Evolutionary conservation across 1,284 basidiomycete species (phyloP), one percentile per base, ranked within the genome.

Genomic region (Sporisorium scitamineum): DNA sequence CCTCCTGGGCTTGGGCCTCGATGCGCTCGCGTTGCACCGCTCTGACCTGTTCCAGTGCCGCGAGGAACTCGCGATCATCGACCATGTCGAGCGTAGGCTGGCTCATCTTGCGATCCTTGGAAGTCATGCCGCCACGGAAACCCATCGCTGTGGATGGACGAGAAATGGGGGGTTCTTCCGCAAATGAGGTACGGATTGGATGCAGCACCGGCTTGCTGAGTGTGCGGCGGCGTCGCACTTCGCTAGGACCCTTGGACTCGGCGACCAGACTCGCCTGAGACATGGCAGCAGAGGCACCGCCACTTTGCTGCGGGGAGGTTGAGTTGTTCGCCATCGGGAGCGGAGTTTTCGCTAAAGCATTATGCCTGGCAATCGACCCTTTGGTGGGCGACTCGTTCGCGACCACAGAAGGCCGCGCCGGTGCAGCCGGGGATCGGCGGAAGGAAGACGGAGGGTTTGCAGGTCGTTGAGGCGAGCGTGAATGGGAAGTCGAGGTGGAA

Each of bases 31-130:
- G 68, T 34, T 82, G 71, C 48, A 72, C 42, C 11, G 59, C 47
- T 16, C 81, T 76, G 10, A 82, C 80, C 20, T 79, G 68, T 61
- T 82, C 81, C 16, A 82, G 65, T 20, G 78, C 81, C 59, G 75
- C 62, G 31, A 82, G 64, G 64, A 82, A 82, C 63, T 82, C 81
- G 47, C 50, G 64, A 52, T 82, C 81, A 39, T 82, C 81, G 14
- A 72, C 76, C 54, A 82, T 82, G 48, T 74, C 79, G 39, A 82
- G 75, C 55, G 80, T 79, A 10, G 79, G 77, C 51, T 80, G 80
- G 59, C 79, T 76, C 71, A 72, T 75, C 69, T 80, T 77, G 51
- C 75, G 71, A 27, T 64, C 60, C n/a, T 42, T 59, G 10, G 22
- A 66, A 10, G 65, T 58, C 51, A 69, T 34, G 16, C 48, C 37